Percentiles rank a stretch among this genome's conserved stretches.
These are phyloP conservation scores for Pestalotiopsis sp. DNA, from an alignment of 2,329 filamentous ascomycete species.

Conservation along the genomic window DNA sequence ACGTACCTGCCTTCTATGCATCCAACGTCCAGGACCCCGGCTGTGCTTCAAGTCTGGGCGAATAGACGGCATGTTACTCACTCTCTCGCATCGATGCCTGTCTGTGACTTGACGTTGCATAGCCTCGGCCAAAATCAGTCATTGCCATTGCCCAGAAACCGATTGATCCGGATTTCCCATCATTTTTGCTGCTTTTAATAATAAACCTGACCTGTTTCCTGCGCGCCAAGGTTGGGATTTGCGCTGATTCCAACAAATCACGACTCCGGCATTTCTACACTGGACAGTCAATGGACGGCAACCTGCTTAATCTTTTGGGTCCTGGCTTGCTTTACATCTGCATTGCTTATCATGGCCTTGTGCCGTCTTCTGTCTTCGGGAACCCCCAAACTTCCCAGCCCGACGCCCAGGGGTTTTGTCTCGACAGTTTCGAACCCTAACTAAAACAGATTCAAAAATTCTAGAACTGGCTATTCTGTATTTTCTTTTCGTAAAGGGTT, in stretches of 20 bases:
- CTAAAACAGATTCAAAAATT: neutral
- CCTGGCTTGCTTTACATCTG: neutral
- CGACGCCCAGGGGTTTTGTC: neutral
- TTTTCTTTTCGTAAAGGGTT: neutral
- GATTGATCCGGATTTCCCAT: neutral
- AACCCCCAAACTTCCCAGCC: neutral
- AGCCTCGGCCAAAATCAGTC: neutral
- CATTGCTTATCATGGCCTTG: neutral
- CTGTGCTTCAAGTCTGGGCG: neutral
- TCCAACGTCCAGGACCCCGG: neutral
- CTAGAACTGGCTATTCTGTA: neutral
- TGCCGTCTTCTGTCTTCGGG: neutral
- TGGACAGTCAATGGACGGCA: neutral
- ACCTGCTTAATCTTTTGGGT: neutral
- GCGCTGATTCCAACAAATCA: neutral
- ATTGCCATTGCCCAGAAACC: neutral
- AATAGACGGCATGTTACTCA: neutral
- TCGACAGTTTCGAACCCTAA: neutral
- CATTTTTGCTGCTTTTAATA: neutral
- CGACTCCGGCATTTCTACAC: neutral
- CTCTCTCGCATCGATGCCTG: neutral
- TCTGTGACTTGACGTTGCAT: neutral
- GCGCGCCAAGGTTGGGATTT: neutral
- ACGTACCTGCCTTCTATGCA: neutral
- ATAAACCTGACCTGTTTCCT: neutral